Evolutionary conservation across 2,329 filamentous ascomycete species (phyloP).

Genomic region (Aspergillus sp.): DNA sequence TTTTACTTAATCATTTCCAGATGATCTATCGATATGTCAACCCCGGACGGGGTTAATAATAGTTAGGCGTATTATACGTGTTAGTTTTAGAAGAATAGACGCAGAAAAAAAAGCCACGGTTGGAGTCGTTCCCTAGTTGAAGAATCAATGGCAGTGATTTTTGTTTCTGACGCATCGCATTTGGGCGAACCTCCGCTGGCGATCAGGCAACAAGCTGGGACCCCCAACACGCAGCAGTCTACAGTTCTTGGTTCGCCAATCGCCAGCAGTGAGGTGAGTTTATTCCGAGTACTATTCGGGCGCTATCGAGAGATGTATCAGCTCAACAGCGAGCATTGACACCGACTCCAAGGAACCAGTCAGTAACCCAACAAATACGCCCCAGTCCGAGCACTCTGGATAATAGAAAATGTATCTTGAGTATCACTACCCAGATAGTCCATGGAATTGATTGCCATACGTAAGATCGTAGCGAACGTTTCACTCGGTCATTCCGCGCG

Average conservation of each 20-base stretch:
- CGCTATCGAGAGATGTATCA: background rate
- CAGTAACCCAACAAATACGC: conserved; percentile 18
- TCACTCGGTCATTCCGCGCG: background rate
- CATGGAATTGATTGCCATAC: too few species aligned
- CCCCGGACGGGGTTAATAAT: conserved; percentile 18
- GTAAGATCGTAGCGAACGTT: background rate
- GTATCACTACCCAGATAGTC: too few species aligned
- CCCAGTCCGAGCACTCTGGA: too few species aligned
- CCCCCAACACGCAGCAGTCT: too few species aligned
- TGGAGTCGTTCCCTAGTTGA: background rate
- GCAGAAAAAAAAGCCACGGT: background rate
- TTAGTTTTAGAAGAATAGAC: conserved; percentile 5
- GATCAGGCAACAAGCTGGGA: background rate
- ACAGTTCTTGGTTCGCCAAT: too few species aligned
- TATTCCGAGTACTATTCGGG: background rate
- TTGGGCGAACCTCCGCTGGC: background rate
- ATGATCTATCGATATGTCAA: conserved; percentile 19
- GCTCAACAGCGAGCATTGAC: background rate
- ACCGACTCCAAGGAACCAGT: background rate
- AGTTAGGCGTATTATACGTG: conserved; percentile 12
- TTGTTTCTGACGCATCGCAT: conserved; percentile 3
- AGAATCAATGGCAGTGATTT: background rate
- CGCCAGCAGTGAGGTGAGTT: background rate
- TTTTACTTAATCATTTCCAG: conserved; percentile 7
- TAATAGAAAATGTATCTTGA: too few species aligned